These are phyloP conservation scores for Diutina ranongensis DNA, from an alignment of 1,139 yeast genomes.

Conservation along the genomic window DNA sequence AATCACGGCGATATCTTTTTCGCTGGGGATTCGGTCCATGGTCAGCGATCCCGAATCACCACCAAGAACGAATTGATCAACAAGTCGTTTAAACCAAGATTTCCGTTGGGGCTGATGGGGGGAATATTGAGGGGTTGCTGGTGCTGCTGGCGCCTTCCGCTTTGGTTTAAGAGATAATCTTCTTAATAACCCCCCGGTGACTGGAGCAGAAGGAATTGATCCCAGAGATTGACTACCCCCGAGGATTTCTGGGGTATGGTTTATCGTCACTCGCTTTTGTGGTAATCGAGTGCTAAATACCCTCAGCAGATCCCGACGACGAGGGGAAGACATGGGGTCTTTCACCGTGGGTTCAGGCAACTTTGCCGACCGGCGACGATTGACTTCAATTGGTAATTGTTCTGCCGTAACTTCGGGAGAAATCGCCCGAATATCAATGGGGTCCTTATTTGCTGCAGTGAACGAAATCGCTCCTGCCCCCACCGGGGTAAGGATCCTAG, in stretches of 20 bases:
- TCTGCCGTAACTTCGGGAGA: background rate
- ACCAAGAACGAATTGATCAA: background rate
- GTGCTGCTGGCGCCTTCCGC: conserved; percentile 3
- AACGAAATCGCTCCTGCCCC: background rate
- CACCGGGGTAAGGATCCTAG: background rate
- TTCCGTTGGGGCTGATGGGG: background rate
- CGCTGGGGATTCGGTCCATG: background rate
- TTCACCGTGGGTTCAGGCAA: conserved; percentile 3
- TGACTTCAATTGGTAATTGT: background rate
- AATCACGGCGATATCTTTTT: conserved; percentile 13
- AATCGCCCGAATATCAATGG: background rate
- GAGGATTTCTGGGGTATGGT: background rate
- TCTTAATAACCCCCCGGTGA: background rate
- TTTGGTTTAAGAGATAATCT: conserved; percentile 2
- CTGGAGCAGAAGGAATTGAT: background rate
- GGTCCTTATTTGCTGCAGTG: background rate
- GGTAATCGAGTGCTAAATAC: background rate
- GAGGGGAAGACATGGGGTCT: background rate
- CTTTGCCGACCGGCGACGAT: background rate
- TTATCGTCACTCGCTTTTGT: conserved; percentile 1
- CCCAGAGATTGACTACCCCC: background rate
- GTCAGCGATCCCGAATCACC: background rate
- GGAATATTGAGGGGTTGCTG: background rate
- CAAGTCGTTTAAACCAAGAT: conserved; percentile 4
- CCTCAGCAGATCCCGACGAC: background rate